Evolutionary conservation across 139 green algal species (phyloP).

Genomic region (Raphidocelis subcapitata): DNA sequence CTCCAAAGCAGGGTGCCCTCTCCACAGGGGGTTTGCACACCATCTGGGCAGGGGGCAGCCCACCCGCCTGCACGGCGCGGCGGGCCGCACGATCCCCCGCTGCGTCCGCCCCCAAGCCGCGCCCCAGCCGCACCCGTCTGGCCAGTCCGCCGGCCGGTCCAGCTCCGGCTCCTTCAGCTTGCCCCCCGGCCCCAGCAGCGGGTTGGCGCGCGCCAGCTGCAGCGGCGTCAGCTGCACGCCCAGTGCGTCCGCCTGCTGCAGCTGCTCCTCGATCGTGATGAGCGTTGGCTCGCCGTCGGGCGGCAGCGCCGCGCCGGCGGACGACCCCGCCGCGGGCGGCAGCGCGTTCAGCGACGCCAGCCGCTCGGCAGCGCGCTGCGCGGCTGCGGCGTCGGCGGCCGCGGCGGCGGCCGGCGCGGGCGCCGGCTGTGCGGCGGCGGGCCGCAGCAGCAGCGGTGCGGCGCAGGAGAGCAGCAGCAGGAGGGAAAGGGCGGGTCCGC

Average conservation of each 20-base stretch:
- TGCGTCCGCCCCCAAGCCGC: too few species aligned
- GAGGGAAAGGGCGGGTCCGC: too few species aligned
- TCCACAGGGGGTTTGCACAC: too few species aligned
- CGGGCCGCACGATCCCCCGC: too few species aligned
- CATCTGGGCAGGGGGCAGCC: too few species aligned
- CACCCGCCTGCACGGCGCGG: too few species aligned
- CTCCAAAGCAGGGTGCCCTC: too few species aligned
- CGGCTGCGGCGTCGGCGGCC: not conserved
- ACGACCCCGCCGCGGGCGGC: not conserved
- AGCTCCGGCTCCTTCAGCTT: slow-evolving; percentile 2
- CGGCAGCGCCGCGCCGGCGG: not conserved
- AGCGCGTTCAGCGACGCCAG: not conserved
- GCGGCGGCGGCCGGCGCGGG: too few species aligned
- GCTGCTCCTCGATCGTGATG: slow-evolving; percentile 24
- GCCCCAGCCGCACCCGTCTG: not conserved
- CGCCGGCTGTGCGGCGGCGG: too few species aligned
- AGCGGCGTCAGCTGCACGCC: not conserved
- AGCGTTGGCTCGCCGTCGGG: not conserved
- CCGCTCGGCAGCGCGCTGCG: not conserved
- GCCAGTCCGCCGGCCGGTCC: not conserved
- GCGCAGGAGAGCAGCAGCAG: too few species aligned
- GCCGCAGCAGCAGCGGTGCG: too few species aligned
- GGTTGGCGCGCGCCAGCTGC: slow-evolving; percentile 21
- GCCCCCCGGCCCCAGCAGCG: slow-evolving; percentile 12
- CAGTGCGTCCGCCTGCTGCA: slow-evolving; percentile 20